These are phyloP conservation scores for Neofusicoccum sp. DNA, from an alignment of 2,329 filamentous ascomycete genomes.

Conservation along the genomic window DNA sequence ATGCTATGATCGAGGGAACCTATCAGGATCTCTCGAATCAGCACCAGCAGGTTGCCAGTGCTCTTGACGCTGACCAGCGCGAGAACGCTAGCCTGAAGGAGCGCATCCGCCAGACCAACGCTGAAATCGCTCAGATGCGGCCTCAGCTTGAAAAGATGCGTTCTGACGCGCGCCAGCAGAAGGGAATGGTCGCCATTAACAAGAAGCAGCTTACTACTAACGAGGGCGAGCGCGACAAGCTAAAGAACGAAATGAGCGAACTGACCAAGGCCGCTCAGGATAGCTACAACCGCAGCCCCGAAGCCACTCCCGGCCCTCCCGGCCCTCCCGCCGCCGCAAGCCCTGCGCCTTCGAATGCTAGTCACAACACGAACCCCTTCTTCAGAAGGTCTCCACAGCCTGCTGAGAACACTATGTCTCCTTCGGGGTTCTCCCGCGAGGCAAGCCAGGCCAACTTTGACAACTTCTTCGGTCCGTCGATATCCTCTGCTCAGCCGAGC, in stretches of 20 bases:
- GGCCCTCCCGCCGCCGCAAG: conserved; percentile 54
- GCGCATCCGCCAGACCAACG: conserved; percentile 78
- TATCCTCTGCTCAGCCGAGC: conserved; percentile 45
- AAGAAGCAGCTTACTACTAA: conserved; percentile 94
- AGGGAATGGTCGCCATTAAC: conserved; percentile 94
- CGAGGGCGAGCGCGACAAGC: conserved; percentile 83
- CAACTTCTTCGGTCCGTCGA: conserved; percentile 77
- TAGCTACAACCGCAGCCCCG: conserved; percentile 29
- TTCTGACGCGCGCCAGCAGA: conserved; percentile 89
- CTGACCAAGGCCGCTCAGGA: conserved; percentile 64
- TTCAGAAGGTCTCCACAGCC: conserved; percentile 65
- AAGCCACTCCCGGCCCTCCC: conserved; percentile 39
- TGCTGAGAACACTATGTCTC: conserved; percentile 51
- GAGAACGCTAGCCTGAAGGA: conserved; percentile 87
- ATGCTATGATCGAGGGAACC: conserved; percentile 76
- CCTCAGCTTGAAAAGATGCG: conserved; percentile 91
- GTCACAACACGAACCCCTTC: conserved; percentile 86
- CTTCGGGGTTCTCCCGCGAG: conserved; percentile 46
- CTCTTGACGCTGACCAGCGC: conserved; percentile 80
- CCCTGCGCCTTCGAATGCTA: conserved; percentile 62
- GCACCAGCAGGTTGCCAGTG: conserved; percentile 70
- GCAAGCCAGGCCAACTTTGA: conserved; percentile 60
- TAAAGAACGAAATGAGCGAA: conserved; percentile 75
- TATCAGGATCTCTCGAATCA: conserved; percentile 80
- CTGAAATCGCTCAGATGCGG: conserved; percentile 78